Percentiles rank a stretch among this genome's conserved stretches.
These are phyloP conservation scores for Geotrichum klebahnii DNA, from an alignment of 1,139 yeast species.

Conservation along the genomic window DNA sequence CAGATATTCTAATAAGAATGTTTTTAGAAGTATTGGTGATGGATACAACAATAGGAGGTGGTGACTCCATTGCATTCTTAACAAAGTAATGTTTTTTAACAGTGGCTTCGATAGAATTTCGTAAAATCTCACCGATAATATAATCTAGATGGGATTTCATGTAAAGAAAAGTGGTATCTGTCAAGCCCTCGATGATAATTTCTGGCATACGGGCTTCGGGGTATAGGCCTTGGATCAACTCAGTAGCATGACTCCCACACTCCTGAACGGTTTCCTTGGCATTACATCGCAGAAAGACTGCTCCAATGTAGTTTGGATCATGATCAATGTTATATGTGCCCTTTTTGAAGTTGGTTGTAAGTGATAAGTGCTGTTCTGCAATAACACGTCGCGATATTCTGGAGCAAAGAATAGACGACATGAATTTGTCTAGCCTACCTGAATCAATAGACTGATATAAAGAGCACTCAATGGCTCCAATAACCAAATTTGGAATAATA, in stretches of 20 bases:
- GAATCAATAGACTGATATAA: slow-evolving; percentile 60
- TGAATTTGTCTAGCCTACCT: slow-evolving; percentile 60
- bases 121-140: slow-evolving; percentile 75
- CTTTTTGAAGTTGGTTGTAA: slow-evolving; percentile 57
- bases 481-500: slow-evolving; percentile 80
- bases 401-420: slow-evolving; percentile 73
- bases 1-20: slow-evolving; percentile 74
- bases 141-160: slow-evolving; percentile 83
- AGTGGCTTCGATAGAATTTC: slow-evolving; percentile 82
- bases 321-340: slow-evolving; percentile 31
- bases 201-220: slow-evolving; percentile 66
- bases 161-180: slow-evolving; percentile 66
- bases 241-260: slow-evolving; percentile 52
- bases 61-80: slow-evolving; percentile 37
- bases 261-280: slow-evolving; percentile 65
- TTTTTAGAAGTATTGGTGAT: slow-evolving; percentile 63
- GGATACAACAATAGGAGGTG: slow-evolving; percentile 70
- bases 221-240: slow-evolving; percentile 40
- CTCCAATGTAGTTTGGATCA: slow-evolving; percentile 76
- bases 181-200: slow-evolving; percentile 61
- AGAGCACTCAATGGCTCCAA: slow-evolving; percentile 86
- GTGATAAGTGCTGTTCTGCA: slow-evolving; percentile 82
- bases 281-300: slow-evolving; percentile 72
- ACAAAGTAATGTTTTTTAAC: slow-evolving; percentile 43
- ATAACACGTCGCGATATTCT: slow-evolving; percentile 85